Base-by-base conservation (phyloP, 2,329 filamentous ascomycete species). In the Colletotrichum lindemuthianum region DNA sequence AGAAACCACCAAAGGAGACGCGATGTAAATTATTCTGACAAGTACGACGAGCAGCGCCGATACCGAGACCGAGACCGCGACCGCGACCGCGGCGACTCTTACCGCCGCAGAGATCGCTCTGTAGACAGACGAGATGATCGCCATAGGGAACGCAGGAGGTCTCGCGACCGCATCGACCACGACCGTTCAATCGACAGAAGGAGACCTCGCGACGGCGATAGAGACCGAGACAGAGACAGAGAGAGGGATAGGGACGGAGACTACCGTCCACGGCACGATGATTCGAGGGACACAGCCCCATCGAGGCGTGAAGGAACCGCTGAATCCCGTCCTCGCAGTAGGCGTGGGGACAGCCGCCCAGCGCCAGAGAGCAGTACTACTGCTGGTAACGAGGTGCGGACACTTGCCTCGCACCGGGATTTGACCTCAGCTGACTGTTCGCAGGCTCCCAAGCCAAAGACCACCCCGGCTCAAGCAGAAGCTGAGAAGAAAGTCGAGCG, bases 401-500 rank as follows among this genome's bases (percentile, higher is more conserved):
- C 24, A 56, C 6, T 2, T 12, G 13, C 60, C 15, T n/a, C 15
- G 10, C 16, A n/a, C 8, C 9, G 5, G 39, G 16, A 43, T 10
- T 43, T 24, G 40, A n/a, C 15, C 32, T 54, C 33, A 56, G 54
- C 70, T 76, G 68, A 77, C 69, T 64, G 37, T 39, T 68, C 55
- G 56, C 80, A 91, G 86, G 72, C 78, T 67, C 81, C 83, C 57
- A 90, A 88, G 72, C 76, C 82, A 48, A 75, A 83, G 70, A 74
- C 83, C 59, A 74, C 82, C 57, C 78, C 81, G 48, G 77, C 78
- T 15, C 88, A 88, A 71, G 83, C 86, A 36, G 91, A 93, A 71
- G 86, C 88, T 66, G 89, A 93, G 53, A 93, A 91, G 73, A 92
- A 94, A 75, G 91, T 90, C 53, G 92, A 95, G 76, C 84, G 92